phyloP scores from a whole-genome alignment of 805 yeast genomes.

The Geotrichum ghanense region DNA sequence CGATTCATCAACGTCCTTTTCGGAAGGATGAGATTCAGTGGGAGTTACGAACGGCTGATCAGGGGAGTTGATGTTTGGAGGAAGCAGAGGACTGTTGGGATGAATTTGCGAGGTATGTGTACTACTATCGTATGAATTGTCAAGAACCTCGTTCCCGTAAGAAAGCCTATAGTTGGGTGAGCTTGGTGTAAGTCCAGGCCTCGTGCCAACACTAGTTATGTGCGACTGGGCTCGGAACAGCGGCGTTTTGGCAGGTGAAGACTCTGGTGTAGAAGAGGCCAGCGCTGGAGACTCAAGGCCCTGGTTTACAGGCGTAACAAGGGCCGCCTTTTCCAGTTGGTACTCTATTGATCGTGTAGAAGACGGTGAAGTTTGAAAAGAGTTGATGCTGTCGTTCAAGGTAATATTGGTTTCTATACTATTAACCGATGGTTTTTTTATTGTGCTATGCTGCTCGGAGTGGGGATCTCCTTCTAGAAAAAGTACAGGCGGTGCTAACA shows the following conservation, averaged over 20 bases:
- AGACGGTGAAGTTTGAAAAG: not conserved
- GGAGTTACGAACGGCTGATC: constrained; percentile 1
- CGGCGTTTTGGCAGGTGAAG: constrained; percentile 1
- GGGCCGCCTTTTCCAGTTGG: no score
- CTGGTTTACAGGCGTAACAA: no score
- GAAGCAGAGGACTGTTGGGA: not conserved
- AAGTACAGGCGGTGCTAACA: no score
- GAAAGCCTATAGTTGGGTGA: not conserved
- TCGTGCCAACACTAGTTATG: not conserved
- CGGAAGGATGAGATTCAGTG: not conserved
- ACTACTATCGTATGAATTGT: not conserved
- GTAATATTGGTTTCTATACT: not conserved
- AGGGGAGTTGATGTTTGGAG: not conserved
- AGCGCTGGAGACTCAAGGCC: no score
- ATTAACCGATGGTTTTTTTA: not conserved
- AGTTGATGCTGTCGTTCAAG: not conserved
- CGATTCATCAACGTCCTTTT: not conserved
- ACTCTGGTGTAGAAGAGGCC: constrained; percentile 1
- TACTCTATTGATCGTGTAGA: no score
- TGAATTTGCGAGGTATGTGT: not conserved
- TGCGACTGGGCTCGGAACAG: not conserved
- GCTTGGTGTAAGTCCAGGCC: not conserved
- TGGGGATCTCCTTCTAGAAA: no score
- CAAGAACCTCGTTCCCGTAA: not conserved
- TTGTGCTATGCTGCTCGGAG: no score